These are phyloP conservation scores for Hibiscus trionum DNA, from an alignment of 345 rosid genomes.

Conservation along the genomic window DNA sequence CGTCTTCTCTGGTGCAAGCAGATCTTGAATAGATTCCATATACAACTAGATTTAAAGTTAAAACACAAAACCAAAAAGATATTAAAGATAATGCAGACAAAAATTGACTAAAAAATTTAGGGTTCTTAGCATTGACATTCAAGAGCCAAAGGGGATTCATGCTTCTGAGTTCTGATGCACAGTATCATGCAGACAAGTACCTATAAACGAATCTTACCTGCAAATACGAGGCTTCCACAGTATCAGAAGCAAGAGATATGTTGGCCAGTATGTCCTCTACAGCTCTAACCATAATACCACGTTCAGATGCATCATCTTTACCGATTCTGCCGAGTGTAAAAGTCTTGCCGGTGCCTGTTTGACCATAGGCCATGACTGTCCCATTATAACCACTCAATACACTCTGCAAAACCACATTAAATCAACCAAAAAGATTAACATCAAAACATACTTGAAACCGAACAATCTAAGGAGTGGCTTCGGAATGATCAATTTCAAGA, in stretches of 20 bases:
- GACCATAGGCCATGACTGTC: constrained; percentile 96
- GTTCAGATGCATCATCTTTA: constrained; percentile 76
- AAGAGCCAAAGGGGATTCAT: no score
- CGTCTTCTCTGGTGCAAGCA: constrained; percentile 49
- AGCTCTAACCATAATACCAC: constrained; percentile 92
- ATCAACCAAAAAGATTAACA: constrained; percentile 10
- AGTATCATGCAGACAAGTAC: neutral
- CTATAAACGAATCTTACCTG: constrained; percentile 46
- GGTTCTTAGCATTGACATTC: no score
- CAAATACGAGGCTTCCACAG: constrained; percentile 73
- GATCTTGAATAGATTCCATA: neutral
- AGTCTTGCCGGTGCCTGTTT: constrained; percentile 93
- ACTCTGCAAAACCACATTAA: constrained; percentile 47
- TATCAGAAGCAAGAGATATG: constrained; percentile 42
- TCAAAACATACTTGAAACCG: constrained; percentile 1
- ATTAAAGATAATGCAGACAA: no score
- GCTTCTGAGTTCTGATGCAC: no score
- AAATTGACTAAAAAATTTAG: no score
- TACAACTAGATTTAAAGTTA: constrained; percentile 12
- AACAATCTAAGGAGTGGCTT: neutral
- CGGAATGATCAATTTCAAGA: neutral
- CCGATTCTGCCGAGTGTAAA: constrained; percentile 81
- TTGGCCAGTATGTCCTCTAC: constrained; percentile 63
- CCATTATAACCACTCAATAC: constrained; percentile 91
- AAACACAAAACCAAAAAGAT: neutral